Conservation (phyloP, 805 yeast species). For the Debaryomyces castellii region DNA sequence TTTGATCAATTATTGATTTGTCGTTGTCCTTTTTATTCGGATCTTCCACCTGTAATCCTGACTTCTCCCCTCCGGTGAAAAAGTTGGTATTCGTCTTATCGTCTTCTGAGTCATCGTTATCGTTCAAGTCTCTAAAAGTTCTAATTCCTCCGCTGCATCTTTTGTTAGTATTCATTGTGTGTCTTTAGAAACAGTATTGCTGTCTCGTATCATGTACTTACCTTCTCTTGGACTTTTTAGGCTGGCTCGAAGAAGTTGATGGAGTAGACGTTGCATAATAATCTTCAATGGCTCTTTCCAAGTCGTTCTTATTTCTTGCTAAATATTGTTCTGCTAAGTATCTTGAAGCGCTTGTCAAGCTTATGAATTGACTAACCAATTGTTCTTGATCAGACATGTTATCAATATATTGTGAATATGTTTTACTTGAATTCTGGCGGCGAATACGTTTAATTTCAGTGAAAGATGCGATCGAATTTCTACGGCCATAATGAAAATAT, state of each 20-base stretch:
- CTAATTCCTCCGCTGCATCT: slow-evolving; percentile 24
- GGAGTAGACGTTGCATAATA: slow-evolving; percentile 24
- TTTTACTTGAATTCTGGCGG: neutral
- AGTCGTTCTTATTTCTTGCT: slow-evolving; percentile 33
- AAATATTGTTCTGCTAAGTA: slow-evolving; percentile 42
- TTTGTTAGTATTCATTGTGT: neutral
- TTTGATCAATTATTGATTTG: slow-evolving; percentile 60
- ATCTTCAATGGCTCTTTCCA: slow-evolving; percentile 42
- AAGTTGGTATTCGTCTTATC: slow-evolving; percentile 55
- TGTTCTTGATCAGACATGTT: slow-evolving; percentile 17
- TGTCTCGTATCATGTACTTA: neutral
- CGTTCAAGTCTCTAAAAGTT: slow-evolving; percentile 40
- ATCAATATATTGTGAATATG: neutral
- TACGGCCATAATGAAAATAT: neutral
- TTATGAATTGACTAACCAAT: slow-evolving; percentile 33
- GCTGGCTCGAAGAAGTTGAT: neutral
- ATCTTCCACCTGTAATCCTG: slow-evolving; percentile 77
- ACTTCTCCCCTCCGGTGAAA: slow-evolving; percentile 72
- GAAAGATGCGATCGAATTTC: neutral
- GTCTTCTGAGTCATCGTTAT: slow-evolving; percentile 48
- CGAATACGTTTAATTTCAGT: neutral
- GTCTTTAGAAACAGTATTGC: neutral
- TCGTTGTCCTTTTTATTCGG: slow-evolving; percentile 47
- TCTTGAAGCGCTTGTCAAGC: slow-evolving; percentile 33
- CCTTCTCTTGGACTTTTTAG: slow-evolving; percentile 1